Percentiles rank a stretch among this genome's conserved stretches.
phyloP scores from a whole-genome alignment of 2,329 filamentous ascomycete genomes.

The Seiridium cupressi region DNA sequence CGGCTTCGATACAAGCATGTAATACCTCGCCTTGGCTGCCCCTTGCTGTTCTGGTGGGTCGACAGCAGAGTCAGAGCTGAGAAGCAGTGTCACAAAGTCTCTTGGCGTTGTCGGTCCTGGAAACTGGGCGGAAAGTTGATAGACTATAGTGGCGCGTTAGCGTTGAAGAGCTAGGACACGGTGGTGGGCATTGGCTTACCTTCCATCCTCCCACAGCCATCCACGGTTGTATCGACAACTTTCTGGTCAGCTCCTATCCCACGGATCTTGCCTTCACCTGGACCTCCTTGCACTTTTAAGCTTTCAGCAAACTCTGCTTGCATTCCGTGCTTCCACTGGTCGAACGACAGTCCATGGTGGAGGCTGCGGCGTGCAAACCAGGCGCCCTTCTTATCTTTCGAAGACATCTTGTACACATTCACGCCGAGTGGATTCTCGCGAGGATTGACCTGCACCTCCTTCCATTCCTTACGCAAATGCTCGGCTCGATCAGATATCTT shows the following conservation, averaged over 20 bases:
- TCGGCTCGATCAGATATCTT: conserved; percentile 51
- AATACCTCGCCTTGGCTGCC: conserved; percentile 58
- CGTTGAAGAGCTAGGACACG: conserved; percentile 14
- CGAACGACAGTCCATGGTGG: conserved; percentile 75
- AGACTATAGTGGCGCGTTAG: conserved; percentile 55
- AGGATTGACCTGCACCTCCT: conserved; percentile 70
- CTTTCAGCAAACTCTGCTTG: conserved; percentile 78
- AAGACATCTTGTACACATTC: conserved; percentile 73
- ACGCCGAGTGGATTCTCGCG: conserved; percentile 76
- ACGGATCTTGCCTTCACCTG: conserved; percentile 73
- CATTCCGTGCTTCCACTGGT: conserved; percentile 74
- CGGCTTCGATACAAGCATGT: conserved; percentile 85
- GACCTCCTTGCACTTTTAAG: conserved; percentile 66
- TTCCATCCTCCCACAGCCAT: conserved; percentile 62
- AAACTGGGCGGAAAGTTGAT: conserved; percentile 84
- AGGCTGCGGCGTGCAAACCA: conserved; percentile 90
- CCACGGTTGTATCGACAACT: conserved; percentile 60
- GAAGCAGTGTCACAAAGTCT: conserved; percentile 80
- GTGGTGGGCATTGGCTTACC: conserved; percentile 36
- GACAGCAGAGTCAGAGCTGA: conserved; percentile 61
- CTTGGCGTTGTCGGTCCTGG: conserved; percentile 83
- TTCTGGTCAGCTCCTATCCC: conserved; percentile 81
- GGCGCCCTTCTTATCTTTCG: conserved; percentile 77
- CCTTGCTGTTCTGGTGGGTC: conserved; percentile 24
- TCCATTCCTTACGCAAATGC: conserved; percentile 79